Evolutionary conservation across 2,329 filamentous ascomycete genomes (phyloP).

Genomic region (Colletotrichum endophyticum): DNA sequence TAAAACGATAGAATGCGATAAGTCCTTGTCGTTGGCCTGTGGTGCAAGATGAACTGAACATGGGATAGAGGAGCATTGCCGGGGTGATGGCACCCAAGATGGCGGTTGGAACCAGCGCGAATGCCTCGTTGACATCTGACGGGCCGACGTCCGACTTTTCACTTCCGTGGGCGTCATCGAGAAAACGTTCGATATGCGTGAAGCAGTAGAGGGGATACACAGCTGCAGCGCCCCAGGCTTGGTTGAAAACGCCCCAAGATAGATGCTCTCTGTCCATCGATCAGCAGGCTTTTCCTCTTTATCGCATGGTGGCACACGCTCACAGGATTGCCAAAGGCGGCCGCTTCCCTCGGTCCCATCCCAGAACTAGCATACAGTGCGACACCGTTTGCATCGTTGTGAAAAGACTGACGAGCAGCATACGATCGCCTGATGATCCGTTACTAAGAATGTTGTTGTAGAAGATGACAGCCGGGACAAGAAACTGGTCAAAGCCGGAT

Average conservation of each 20-base stretch:
- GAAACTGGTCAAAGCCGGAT: neutral
- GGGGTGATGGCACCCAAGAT: neutral
- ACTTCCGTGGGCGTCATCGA: neutral
- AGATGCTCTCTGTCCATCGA: neutral
- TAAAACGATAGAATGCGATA: neutral
- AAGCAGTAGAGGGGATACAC: conserved; percentile 3
- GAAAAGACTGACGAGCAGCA: neutral
- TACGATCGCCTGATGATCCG: neutral
- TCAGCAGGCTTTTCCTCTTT: neutral
- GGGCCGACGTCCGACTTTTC: neutral
- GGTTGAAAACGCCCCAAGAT: neutral
- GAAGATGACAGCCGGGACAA: neutral
- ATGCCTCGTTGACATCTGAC: neutral
- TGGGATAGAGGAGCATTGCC: neutral
- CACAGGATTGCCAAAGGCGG: neutral
- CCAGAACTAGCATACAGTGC: neutral
- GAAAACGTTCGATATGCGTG: neutral
- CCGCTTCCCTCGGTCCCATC: neutral
- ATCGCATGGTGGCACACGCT: neutral
- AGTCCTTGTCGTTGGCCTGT: neutral
- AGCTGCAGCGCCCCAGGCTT: neutral
- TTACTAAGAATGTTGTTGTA: conserved; percentile 2
- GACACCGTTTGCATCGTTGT: neutral
- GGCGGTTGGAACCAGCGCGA: neutral
- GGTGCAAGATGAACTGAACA: neutral